phyloP scores from a whole-genome alignment of 2,329 filamentous ascomycete genomes.

The Parastagonospora avenae region DNA sequence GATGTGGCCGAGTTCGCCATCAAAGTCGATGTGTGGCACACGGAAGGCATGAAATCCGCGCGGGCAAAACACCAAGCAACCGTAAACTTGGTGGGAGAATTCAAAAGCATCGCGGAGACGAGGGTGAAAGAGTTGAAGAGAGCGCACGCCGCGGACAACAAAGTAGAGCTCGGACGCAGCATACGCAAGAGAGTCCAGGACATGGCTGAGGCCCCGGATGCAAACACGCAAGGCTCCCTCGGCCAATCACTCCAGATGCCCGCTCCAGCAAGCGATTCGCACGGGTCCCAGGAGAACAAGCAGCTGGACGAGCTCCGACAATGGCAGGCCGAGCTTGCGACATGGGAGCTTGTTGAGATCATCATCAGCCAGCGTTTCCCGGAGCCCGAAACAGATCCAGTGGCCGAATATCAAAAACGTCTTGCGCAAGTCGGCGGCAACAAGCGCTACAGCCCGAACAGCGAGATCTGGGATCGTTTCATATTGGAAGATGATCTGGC shows the following conservation, averaged over 20 bases:
- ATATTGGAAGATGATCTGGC: slow-evolving; percentile 73
- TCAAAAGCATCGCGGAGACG: slow-evolving; percentile 58
- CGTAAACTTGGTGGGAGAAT: slow-evolving; percentile 46
- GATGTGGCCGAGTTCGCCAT: slow-evolving; percentile 89
- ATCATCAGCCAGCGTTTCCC: slow-evolving; percentile 72
- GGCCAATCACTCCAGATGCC: slow-evolving; percentile 24
- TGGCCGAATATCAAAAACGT: slow-evolving; percentile 38
- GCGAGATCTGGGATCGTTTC: slow-evolving; percentile 74
- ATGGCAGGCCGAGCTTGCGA: slow-evolving; percentile 83
- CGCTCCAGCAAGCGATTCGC: slow-evolving; percentile 20
- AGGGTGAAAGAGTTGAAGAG: slow-evolving; percentile 54
- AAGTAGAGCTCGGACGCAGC: slow-evolving; percentile 36
- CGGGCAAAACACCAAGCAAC: slow-evolving; percentile 61
- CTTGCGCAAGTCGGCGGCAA: slow-evolving; percentile 39
- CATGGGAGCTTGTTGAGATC: slow-evolving; percentile 83
- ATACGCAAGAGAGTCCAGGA: slow-evolving; percentile 40
- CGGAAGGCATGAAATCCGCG: slow-evolving; percentile 30
- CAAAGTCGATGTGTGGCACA: slow-evolving; percentile 73
- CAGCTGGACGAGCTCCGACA: slow-evolving; percentile 60
- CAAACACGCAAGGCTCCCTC: slow-evolving; percentile 14
- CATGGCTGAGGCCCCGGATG: slow-evolving; percentile 28
- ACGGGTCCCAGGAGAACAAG: slow-evolving; percentile 30
- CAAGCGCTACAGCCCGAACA: slow-evolving; percentile 62
- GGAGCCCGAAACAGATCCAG: slow-evolving; percentile 38
- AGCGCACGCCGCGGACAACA: slow-evolving; percentile 48